Base-by-base conservation (phyloP, 768 basidiomycete species). In the Vishniacozyma victoriae region DNA sequence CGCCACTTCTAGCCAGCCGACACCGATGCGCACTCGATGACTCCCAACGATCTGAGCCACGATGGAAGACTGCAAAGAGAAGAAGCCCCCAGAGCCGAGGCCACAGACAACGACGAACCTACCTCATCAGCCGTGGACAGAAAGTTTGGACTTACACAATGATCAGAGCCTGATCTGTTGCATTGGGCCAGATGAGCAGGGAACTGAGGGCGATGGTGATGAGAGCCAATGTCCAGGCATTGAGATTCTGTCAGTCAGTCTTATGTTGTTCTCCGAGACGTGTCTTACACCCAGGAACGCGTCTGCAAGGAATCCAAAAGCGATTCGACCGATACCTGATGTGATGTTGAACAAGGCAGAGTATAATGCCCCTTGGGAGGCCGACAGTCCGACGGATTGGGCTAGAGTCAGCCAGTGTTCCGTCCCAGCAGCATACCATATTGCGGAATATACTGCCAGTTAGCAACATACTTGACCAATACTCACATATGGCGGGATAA, bases 401-500 rank as follows among this genome's bases (percentile, higher is more conserved):
- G 35, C 46, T 47, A 20, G n/a, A 1, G 9, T 16, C 2, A 19
- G 44, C 24, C 23, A 24, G 31, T 4, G 16, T 37, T n/a, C 29
- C 29, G 29, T 37, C 25, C 9, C 15, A 37, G 9, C 11, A 3
- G 31, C 46, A 5, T 14, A 47, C 46, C 13, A 16, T 38, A 47
- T 39, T 47, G 46, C 12, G 35, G 22, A 24, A 47, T 47, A 22
- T 47, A 47, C 46, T 47, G 29, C 9, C 9, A 9, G n/a, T 33
- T 9, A 9, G 9, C 9, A n/a, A 33, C 29, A n/a, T 9, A n/a
- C 9, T n/a, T 33, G 29, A 9, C 9, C 20, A 1, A 29, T 7
- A 44, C 55, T 52, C n/a, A 57, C 55, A 31, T 48, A 57, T 18
- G 55, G 51, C 14, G 55, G 55, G 38, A 57, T 57, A 37, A 57